A percentile compares a stretch with the other conserved stretches of the same genome.
Conservation (phyloP, 2,329 filamentous ascomycete genomes). For the Aspergillus neotritici region DNA sequence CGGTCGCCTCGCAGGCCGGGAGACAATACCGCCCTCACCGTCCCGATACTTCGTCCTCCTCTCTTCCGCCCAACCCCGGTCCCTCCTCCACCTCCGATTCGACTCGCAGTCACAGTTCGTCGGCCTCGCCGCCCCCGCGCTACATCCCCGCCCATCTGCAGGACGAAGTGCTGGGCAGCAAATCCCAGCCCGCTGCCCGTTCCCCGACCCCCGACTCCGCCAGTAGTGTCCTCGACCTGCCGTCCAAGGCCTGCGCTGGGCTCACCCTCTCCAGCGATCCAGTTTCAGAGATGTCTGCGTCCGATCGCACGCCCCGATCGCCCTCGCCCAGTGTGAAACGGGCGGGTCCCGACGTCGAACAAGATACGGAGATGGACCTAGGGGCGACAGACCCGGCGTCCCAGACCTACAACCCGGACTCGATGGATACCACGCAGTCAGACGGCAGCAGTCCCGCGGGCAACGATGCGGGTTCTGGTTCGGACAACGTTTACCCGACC, state of each 20-base stretch:
- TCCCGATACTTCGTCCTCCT: slow-evolving; percentile 19
- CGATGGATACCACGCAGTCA: slow-evolving; percentile 41
- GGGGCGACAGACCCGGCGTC: slow-evolving; percentile 13
- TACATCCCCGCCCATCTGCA: slow-evolving; percentile 54
- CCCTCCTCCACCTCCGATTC: slow-evolving; percentile 20
- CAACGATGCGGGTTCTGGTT: slow-evolving; percentile 25
- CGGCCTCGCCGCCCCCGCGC: slow-evolving; percentile 34
- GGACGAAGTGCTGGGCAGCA: slow-evolving; percentile 42
- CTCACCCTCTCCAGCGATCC: slow-evolving; percentile 45
- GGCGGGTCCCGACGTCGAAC: slow-evolving; percentile 28
- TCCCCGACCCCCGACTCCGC: slow-evolving; percentile 30
- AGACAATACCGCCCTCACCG: slow-evolving; percentile 30
- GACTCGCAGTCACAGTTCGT: slow-evolving; percentile 23
- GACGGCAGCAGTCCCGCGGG: slow-evolving; percentile 23
- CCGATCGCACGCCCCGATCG: slow-evolving; percentile 27
- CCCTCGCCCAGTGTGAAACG: slow-evolving; percentile 35
- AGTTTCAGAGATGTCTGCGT: slow-evolving; percentile 40
- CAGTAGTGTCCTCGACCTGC: slow-evolving; percentile 34
- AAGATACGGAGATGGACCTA: slow-evolving; percentile 21
- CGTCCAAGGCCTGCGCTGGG: slow-evolving; percentile 50
- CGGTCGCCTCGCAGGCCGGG: slow-evolving; percentile 28
- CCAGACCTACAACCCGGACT: slow-evolving; percentile 30
- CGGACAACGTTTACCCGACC: slow-evolving; percentile 33
- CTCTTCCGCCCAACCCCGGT: slow-evolving; percentile 11
- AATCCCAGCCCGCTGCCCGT: slow-evolving; percentile 30